These are phyloP conservation scores for Boletus holoroseus DNA, from an alignment of 1,284 basidiomycete species.

Conservation along the genomic window DNA sequence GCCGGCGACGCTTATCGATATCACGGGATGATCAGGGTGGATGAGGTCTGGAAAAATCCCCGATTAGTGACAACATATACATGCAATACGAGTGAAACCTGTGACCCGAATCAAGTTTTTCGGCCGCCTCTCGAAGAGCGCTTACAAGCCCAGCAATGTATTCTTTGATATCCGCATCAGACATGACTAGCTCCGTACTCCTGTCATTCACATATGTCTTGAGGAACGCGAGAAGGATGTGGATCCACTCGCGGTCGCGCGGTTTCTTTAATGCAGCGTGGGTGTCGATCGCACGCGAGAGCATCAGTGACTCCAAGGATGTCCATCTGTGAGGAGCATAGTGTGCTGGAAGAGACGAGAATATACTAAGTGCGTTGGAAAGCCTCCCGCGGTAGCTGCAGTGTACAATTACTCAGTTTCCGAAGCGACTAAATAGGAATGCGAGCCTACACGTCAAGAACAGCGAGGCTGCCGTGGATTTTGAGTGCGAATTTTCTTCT, in stretches of 20 bases:
- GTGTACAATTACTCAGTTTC: constrained; percentile 13
- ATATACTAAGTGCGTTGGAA: constrained; percentile 59
- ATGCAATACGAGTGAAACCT: background rate
- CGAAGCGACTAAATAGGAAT: constrained; percentile 7
- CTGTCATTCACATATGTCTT: constrained; percentile 56
- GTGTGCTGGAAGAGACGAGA: constrained; percentile 72
- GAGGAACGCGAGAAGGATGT: constrained; percentile 63
- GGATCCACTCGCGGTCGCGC: constrained; percentile 70
- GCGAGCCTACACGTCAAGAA: constrained; percentile 71
- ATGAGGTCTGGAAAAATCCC: constrained; percentile 47
- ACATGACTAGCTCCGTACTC: constrained; percentile 48
- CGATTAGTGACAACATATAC: constrained; percentile 11
- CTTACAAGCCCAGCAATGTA: constrained; percentile 54
- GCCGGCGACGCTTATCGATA: constrained; percentile 50
- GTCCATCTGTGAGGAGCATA: constrained; percentile 78
- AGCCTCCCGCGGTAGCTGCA: constrained; percentile 62
- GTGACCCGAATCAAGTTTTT: constrained; percentile 54
- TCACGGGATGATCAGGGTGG: constrained; percentile 61
- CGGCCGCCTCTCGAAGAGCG: constrained; percentile 45
- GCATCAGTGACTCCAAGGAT: constrained; percentile 70
- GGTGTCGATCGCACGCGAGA: constrained; percentile 62
- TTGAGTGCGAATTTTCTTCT: constrained; percentile 81
- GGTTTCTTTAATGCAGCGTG: constrained; percentile 50
- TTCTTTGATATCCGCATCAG: constrained; percentile 44
- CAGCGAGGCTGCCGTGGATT: constrained; percentile 78